Base-by-base conservation (phyloP, 805 yeast genomes). In the Maudiozyma bulderi region DNA sequence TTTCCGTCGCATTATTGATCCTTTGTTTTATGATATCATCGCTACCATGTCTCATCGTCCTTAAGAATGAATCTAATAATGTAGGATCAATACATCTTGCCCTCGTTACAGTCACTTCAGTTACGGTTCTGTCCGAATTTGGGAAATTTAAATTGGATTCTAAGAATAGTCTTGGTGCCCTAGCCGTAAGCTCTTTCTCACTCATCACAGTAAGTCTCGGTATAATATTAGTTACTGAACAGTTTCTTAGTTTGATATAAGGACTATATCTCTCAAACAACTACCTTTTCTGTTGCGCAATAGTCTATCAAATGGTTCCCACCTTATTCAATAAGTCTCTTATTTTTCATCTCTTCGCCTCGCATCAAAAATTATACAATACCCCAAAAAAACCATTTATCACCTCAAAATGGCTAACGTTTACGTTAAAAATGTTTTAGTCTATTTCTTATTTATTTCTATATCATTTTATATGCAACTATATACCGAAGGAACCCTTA, bases 401-500 rank as follows among this genome's bases (percentile, higher is more conserved):
- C 26, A 20, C 4, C 2, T 4, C 26, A 20, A 3, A 20, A 4
- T 20, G 26, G 2, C 4, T 20, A 20, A 20, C 26, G 26, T 20
- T 20, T 20, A 20, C 26, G 26, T 3, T 20, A 20, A 20, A 20
- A 20, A 20, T 20, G 26, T 20, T 20, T 20, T 20, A 4, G 26
- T 20, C 26, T 20, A 20, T 20, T 20, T 20, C 26, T 20, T 20
- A 20, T 20, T 20, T 20, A 20, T 35, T 15, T n/a, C 14, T 35
- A 8, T 35, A 6, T 35, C 14, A 32, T 29, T 26, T 31, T n/a
- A 42, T 26, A 42, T 13, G n/a, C 14, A 10, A 13, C 54, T 58
- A 80, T 30, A 79, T 60, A 0, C 84, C 85, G 54, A 81, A 57
- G 0, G 83, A 74, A 13, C 80, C 71, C 37, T 70, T 70, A 50